Conservation (phyloP, 345 rosid species). For the Bruguiera parviflora region DNA sequence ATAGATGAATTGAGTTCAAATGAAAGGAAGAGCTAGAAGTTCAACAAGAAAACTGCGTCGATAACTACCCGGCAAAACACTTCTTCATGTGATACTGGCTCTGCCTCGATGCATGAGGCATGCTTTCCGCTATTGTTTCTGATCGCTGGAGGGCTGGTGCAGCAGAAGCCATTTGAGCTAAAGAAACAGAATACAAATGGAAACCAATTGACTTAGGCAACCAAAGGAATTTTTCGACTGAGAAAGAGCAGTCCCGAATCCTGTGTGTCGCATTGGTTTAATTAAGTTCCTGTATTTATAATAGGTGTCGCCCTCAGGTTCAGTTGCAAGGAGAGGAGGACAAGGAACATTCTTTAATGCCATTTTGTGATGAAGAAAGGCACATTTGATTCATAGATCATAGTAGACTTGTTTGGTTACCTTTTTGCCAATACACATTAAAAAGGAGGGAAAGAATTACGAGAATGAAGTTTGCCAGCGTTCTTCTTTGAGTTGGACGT, state of each 20-base stretch:
- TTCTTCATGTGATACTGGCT: slow-evolving; percentile 72
- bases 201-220: neutral
- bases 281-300: neutral
- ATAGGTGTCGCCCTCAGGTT: neutral
- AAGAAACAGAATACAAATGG: neutral
- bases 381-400: slow-evolving; percentile 10
- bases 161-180: slow-evolving; percentile 9
- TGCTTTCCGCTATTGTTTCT: slow-evolving; percentile 66
- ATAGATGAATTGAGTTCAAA: neutral
- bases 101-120: slow-evolving; percentile 85
- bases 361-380: slow-evolving; percentile 16
- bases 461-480: no score
- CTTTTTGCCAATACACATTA: neutral
- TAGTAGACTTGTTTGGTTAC: slow-evolving; percentile 3
- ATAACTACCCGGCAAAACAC: slow-evolving; percentile 64
- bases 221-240: neutral
- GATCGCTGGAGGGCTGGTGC: slow-evolving; percentile 14
- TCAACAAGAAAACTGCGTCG: neutral
- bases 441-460: slow-evolving; percentile 11
- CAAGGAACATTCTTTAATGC: slow-evolving; percentile 15
- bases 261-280: neutral
- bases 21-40: neutral
- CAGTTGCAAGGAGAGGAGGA: slow-evolving; percentile 1
- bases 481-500: no score
- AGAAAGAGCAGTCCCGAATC: neutral